Conservation (phyloP, 805 yeast genomes). For the Candida vaughaniae region DNA sequence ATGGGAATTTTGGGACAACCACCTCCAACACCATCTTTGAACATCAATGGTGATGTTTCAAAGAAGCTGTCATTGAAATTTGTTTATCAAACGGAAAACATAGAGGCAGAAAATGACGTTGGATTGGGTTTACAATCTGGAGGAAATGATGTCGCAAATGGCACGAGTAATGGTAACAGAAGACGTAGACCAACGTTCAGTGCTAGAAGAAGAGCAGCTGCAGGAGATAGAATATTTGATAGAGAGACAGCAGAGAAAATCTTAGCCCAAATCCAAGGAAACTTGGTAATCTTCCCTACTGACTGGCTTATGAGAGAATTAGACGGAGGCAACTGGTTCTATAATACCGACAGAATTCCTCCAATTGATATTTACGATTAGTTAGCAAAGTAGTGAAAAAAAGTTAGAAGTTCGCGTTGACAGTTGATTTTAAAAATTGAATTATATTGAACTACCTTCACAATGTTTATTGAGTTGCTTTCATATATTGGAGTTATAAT, state of each 20-base stretch:
- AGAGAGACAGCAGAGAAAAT: constrained; percentile 74
- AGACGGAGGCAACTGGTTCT: constrained; percentile 93
- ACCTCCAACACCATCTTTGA: constrained; percentile 19
- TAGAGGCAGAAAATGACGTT: constrained; percentile 1
- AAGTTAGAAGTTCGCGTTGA: too few relatives aligned
- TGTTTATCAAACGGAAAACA: constrained; percentile 6
- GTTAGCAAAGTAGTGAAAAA: too few relatives aligned
- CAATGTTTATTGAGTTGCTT: constrained; percentile 40
- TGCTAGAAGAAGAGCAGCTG: constrained; percentile 31
- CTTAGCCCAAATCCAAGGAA: constrained; percentile 74
- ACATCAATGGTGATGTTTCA: not conserved
- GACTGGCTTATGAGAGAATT: constrained; percentile 88
- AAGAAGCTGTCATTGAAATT: constrained; percentile 7
- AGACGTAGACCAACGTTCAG: constrained; percentile 15
- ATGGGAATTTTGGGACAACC: constrained; percentile 35
- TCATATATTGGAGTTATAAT: constrained; percentile 37
- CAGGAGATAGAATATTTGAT: constrained; percentile 58
- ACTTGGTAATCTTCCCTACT: constrained; percentile 86
- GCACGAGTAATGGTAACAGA: not conserved
- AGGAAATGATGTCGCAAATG: constrained; percentile 2
- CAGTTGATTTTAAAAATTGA: not conserved
- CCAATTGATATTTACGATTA: constrained; percentile 92
- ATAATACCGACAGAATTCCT: constrained; percentile 88
- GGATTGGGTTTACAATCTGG: constrained; percentile 3
- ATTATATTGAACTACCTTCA: too few relatives aligned